Evolutionary conservation across 169 alveolate genomes (phyloP).

Genomic region (Cryptosporidium meleagridis): DNA sequence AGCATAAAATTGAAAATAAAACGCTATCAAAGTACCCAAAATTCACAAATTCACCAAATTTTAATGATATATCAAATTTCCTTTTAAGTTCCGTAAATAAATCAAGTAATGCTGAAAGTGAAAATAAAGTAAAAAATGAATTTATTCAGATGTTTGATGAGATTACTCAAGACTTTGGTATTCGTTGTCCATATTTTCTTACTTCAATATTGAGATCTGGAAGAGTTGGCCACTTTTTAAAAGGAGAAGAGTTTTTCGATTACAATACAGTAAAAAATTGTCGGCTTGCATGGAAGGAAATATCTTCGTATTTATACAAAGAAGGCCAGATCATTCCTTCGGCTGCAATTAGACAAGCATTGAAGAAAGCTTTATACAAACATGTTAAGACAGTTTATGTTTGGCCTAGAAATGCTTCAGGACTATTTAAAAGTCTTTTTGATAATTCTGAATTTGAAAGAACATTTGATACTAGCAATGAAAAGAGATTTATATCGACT

Average conservation of each 20-base stretch:
- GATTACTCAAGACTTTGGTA: constrained; percentile 38
- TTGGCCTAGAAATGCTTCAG: constrained; percentile 63
- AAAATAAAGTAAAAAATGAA: background rate
- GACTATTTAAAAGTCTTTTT: constrained; percentile 6
- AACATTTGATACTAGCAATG: constrained; percentile 45
- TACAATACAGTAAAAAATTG: constrained; percentile 26
- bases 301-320: constrained; percentile 57
- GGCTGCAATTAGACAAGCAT: constrained; percentile 48
- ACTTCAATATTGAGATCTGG: constrained; percentile 11
- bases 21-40: constrained; percentile 47
- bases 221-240: background rate
- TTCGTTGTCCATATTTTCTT: constrained; percentile 58
- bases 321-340: constrained; percentile 62
- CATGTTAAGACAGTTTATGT: background rate
- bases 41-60: constrained; percentile 44
- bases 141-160: constrained; percentile 15
- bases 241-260: constrained; percentile 18
- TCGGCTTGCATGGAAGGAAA: constrained; percentile 69
- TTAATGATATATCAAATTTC: constrained; percentile 18
- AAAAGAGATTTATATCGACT: constrained; percentile 43
- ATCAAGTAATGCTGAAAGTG: background rate
- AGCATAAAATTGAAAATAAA: constrained; percentile 26
- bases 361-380: constrained; percentile 34
- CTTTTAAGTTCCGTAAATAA: constrained; percentile 19
- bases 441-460: background rate